Percentiles rank a stretch among this genome's conserved stretches.
These are phyloP conservation scores for Rhizopogon rudus DNA, from an alignment of 768 basidiomycete species.

Conservation along the genomic window DNA sequence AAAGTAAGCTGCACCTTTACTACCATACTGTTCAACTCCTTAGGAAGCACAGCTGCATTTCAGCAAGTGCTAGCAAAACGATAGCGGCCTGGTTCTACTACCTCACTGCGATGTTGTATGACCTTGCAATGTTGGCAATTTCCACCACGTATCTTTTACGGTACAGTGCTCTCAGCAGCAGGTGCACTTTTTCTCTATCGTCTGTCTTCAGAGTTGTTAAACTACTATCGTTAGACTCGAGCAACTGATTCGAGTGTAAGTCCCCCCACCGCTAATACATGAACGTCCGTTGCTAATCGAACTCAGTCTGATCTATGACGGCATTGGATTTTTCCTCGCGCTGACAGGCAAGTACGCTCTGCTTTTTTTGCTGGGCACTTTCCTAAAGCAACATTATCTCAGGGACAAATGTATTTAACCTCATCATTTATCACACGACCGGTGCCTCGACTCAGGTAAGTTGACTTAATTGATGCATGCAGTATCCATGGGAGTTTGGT, in stretches of 20 bases:
- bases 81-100: conserved; percentile 55
- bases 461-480: conserved; percentile 1
- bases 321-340: conserved; percentile 55
- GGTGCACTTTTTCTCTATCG: conserved; percentile 14
- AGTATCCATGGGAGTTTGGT: conserved; percentile 4
- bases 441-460: conserved; percentile 40
- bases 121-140: conserved; percentile 44
- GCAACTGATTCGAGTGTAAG: conserved; percentile 27
- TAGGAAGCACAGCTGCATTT: conserved; percentile 41
- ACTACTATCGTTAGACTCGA: conserved; percentile 12
- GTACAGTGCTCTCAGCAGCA: conserved; percentile 28
- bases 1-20: conserved; percentile 22
- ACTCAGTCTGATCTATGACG: conserved; percentile 64
- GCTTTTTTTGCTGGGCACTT: not conserved
- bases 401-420: conserved; percentile 50
- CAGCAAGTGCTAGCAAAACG: conserved; percentile 24
- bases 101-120: conserved; percentile 51
- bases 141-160: conserved; percentile 49
- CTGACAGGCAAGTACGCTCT: conserved; percentile 38
- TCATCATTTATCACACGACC: conserved; percentile 41
- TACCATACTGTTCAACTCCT: not conserved
- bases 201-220: not conserved
- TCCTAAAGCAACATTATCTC: not conserved
- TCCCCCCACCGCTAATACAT: not conserved
- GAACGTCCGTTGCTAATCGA: conserved; percentile 1